phyloP scores from a whole-genome alignment of 805 yeast genomes.

The Metschnikowia similis region DNA sequence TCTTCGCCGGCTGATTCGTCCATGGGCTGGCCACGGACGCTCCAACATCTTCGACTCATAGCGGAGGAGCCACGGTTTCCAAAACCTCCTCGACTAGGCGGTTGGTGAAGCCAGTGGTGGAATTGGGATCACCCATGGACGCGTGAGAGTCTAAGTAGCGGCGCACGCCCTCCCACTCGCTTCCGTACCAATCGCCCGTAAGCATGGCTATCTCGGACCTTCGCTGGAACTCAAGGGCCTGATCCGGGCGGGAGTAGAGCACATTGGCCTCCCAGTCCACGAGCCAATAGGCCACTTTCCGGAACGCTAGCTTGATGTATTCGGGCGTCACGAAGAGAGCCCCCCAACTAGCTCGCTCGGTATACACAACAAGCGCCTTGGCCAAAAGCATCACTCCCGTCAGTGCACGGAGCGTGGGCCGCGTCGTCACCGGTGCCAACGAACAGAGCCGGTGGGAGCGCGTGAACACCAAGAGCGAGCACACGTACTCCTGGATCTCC shows the following conservation, averaged over 20 bases:
- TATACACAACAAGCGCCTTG: constrained; percentile 24
- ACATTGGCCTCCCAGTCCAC: constrained; percentile 38
- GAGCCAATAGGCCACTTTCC: constrained; percentile 41
- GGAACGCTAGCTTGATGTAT: constrained; percentile 32
- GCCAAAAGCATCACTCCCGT: constrained; percentile 27
- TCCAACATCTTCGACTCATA: too few species aligned
- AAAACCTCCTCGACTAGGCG: constrained; percentile 35
- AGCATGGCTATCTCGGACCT: constrained; percentile 29
- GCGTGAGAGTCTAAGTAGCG: constrained; percentile 22
- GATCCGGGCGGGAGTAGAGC: constrained; percentile 10
- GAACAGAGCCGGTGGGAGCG: constrained; percentile 37
- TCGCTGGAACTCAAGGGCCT: constrained; percentile 14
- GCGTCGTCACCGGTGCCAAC: constrained; percentile 32
- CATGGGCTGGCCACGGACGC: too few species aligned
- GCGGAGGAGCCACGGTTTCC: constrained; percentile 33
- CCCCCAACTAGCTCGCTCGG: background rate
- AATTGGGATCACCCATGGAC: constrained; percentile 17
- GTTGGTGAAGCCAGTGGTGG: constrained; percentile 35
- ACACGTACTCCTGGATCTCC: constrained; percentile 33
- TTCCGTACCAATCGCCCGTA: constrained; percentile 43
- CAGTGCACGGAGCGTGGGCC: constrained; percentile 31
- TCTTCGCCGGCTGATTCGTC: too few species aligned
- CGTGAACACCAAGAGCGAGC: constrained; percentile 33
- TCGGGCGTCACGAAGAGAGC: constrained; percentile 35
- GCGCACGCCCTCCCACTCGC: constrained; percentile 34